Evolutionary conservation across 257 asterid species (phyloP).

Genomic region (Thymus quinquecostatus): DNA sequence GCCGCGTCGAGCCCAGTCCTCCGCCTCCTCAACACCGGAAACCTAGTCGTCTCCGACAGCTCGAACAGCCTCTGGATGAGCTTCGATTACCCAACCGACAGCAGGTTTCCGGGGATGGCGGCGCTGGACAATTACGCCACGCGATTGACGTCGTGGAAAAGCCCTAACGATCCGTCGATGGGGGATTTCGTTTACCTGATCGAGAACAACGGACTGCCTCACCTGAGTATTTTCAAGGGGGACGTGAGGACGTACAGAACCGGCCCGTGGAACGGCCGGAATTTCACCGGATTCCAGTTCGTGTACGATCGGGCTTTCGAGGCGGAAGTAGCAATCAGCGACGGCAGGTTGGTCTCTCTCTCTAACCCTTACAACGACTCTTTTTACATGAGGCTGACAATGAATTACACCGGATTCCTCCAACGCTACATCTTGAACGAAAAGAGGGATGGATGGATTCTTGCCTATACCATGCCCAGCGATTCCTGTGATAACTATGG

Average conservation of each 20-base stretch:
- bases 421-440: conserved; percentile 27
- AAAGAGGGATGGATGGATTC: conserved; percentile 22
- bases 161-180: conserved; percentile 18
- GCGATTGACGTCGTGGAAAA: conserved; percentile 28
- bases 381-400: background rate
- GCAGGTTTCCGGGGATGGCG: conserved; percentile 27
- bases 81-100: conserved; percentile 28
- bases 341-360: conserved; percentile 23
- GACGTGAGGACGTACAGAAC: background rate
- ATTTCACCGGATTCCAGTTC: conserved; percentile 12
- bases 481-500: conserved; percentile 45
- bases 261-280: conserved; percentile 24
- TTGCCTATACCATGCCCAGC: conserved; percentile 1
- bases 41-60: conserved; percentile 18
- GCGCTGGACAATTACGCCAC: conserved; percentile 6
- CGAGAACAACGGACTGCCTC: conserved; percentile 25
- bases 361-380: background rate
- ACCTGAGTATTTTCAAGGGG: background rate
- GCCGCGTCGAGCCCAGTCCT: conserved; percentile 14
- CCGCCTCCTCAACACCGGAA: conserved; percentile 33
- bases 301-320: background rate
- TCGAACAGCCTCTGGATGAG: conserved; percentile 26
- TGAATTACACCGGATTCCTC: conserved; percentile 10
- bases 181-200: conserved; percentile 24
- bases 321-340: background rate